Base-by-base conservation (phyloP, 306 rosid species). In the Corylus americana region DNA sequence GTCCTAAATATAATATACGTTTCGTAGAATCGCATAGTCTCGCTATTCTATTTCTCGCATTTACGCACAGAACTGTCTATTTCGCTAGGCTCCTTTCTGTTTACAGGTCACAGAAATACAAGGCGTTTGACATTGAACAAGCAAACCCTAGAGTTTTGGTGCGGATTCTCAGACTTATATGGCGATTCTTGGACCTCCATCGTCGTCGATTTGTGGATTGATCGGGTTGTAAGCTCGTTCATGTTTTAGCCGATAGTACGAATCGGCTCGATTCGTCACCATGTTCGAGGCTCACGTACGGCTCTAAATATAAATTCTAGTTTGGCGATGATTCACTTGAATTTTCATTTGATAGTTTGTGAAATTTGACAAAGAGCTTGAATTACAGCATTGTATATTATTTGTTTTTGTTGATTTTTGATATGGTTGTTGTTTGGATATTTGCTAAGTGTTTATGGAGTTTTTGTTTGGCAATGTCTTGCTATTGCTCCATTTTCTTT, bases 281-380 rank as follows among this genome's bases (percentile, higher is more conserved):
- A 95, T 95, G 99, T 95, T 95, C 78, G 99, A 95, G 86, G 94
- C 98, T 79, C 98, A 93, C 86, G 99, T 95, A 89, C 86, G 69
- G 22, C 80, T 70, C 50, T 73, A 25, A 62, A 25, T 61, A 20
- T 27, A 18, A 4, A 47, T 80, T 79, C n/a, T 20, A 20, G 29
- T 39, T 31, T 16, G 29, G 27, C 62, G 11, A 49, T 82, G 79
- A 14, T 22, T 42, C 66, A 64, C 0, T 55, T 37, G 51, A 27
- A 18, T 39, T 68, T 12, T 8, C 14, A 4, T 68, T 42, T 39
- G 51, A 5, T n/a, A 18, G 17, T n/a, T 42, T 68, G 50, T 68
- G 16, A 17, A 42, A 9, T 39, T 39, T 68, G 51, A 63, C 39
- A 35, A 64, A 42, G 49, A 68, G 72, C 51, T 42, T 68, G 51